A percentile compares a stretch with the other conserved stretches of the same genome.
These are phyloP conservation scores for Pleomassaria siparia DNA, from an alignment of 2,329 filamentous ascomycete genomes.

Conservation along the genomic window DNA sequence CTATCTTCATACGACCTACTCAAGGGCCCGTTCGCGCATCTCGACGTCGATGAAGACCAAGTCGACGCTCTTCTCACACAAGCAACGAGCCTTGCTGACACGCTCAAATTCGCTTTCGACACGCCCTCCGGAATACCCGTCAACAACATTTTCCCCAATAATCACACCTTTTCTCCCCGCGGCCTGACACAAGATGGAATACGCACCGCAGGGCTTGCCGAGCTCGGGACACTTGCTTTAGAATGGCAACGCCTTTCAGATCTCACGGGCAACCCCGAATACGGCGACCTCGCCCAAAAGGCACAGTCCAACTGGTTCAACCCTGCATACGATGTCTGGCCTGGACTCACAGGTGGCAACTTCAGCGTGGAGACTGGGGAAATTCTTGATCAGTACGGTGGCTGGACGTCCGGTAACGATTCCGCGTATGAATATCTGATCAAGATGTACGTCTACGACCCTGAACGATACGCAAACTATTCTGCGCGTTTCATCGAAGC, in stretches of 20 bases:
- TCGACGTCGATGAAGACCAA: slow-evolving; percentile 47
- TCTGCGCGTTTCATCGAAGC: slow-evolving; percentile 30
- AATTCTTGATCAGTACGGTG: slow-evolving; percentile 26
- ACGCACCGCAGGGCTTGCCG: slow-evolving; percentile 67
- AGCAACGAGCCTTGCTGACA: slow-evolving; percentile 66
- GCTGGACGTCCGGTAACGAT: slow-evolving; percentile 35
- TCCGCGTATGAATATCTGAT: slow-evolving; percentile 38
- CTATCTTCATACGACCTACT: slow-evolving; percentile 46
- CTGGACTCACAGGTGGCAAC: slow-evolving; percentile 31
- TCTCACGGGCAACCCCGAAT: slow-evolving; percentile 65
- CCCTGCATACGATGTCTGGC: slow-evolving; percentile 49
- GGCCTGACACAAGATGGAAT: slow-evolving; percentile 26
- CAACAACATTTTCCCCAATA: slow-evolving; percentile 64
- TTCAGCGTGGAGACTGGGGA: slow-evolving; percentile 26
- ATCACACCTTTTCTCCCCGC: slow-evolving; percentile 50
- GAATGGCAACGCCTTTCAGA: slow-evolving; percentile 81
- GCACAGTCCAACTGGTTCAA: slow-evolving; percentile 68
- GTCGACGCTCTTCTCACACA: slow-evolving; percentile 64
- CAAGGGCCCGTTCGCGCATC: slow-evolving; percentile 59
- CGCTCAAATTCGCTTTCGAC: slow-evolving; percentile 72
- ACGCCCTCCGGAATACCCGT: slow-evolving; percentile 71
- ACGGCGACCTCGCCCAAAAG: slow-evolving; percentile 64
- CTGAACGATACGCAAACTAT: slow-evolving; percentile 21
- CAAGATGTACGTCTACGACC: slow-evolving; percentile 38
- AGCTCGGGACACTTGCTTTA: slow-evolving; percentile 71